Evolutionary conservation across 1,139 yeast species (phyloP), one percentile per base, ranked within the genome.

Genomic region (Meyerozyma guilliermondii): DNA sequence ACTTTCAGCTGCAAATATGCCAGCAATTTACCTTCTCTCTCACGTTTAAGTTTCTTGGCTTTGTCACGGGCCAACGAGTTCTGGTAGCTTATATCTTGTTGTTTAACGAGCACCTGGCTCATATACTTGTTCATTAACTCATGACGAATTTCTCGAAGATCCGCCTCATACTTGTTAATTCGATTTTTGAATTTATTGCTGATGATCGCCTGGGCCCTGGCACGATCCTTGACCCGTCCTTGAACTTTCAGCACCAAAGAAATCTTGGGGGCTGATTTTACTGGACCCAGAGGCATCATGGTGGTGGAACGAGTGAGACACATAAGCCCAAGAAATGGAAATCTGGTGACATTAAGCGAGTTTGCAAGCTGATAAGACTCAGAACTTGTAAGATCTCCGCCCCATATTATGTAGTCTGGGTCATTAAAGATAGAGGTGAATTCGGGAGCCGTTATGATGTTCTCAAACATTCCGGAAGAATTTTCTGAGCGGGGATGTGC

Each of bases 281-380:
- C 67, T 0, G 81, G 74, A 0, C 86, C 87, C 29, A 76, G 74
- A 0, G 84, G 76, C 65, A 83, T 80, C 14, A 71, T 75, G 18
- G 76, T 71, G 11, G 65, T 66, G 38, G 67, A 74, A 47, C 76
- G 54, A 48, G 78, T 88, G 61, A 76, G 70, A 53, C 80, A 83
- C 42, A 84, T 53, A 8, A 84, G 60, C 0, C 94, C 96, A 35
- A 87, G 62, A 57, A 87, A 86, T 9, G 98, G 98, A 55, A 84
- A 83, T 49, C 79, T 77, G 17, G 91, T 78, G 36, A 84, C 86
- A 46, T 79, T 78, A 46, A 91, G 74, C 39, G 85, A 79, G 56
- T 84, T 83, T 0, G 96, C 87, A 13, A 88, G 81, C 54, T 88
- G 95, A 55, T 80, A 83, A 1, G 94, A 87, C 61, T 92, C 98